Conservation (phyloP, 495 filamentous ascomycete genomes). For the Tetracladium marchalianum region DNA sequence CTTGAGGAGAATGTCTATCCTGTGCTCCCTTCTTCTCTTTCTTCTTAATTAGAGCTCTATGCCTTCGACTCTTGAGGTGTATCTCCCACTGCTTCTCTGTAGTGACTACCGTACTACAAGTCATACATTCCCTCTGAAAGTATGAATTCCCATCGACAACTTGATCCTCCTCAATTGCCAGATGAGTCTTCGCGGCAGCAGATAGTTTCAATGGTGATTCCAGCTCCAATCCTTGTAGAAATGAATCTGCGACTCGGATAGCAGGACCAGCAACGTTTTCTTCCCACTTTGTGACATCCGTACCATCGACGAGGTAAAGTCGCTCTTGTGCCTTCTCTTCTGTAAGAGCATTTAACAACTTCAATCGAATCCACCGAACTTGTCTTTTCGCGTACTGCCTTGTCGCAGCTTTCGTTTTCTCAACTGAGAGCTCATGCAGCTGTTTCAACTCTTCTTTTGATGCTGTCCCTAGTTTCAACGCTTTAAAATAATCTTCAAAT, state of each 20-base stretch:
- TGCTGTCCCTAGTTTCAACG: slow-evolving; percentile 27
- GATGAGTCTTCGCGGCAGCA: slow-evolving; percentile 42
- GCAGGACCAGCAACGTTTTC: slow-evolving; percentile 54
- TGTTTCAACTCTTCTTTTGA: slow-evolving; percentile 31
- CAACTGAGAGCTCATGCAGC: slow-evolving; percentile 28
- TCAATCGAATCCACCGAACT: slow-evolving; percentile 75
- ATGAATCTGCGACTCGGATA: slow-evolving; percentile 43
- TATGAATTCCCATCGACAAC: slow-evolving; percentile 26
- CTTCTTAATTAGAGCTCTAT: slow-evolving; percentile 30
- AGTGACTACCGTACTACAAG: slow-evolving; percentile 58
- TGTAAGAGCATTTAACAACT: slow-evolving; percentile 56
- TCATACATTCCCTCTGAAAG: slow-evolving; percentile 50
- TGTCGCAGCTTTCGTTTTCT: slow-evolving; percentile 63
- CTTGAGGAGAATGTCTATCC: slow-evolving; percentile 3
- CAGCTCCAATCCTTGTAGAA: slow-evolving; percentile 45
- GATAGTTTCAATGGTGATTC: slow-evolving; percentile 56
- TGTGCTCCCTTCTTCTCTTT: slow-evolving; percentile 5
- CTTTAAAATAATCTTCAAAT: slow-evolving; percentile 58
- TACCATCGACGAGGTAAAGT: slow-evolving; percentile 70
- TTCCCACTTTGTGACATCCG: slow-evolving; percentile 46
- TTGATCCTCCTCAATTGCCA: slow-evolving; percentile 34
- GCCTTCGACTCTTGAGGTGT: slow-evolving; percentile 60
- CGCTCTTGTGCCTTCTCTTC: slow-evolving; percentile 37
- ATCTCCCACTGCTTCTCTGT: slow-evolving; percentile 65
- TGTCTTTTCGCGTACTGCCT: slow-evolving; percentile 82